Evolutionary conservation across 768 basidiomycete species (phyloP).

Genomic region (Scleroderma bovista): DNA sequence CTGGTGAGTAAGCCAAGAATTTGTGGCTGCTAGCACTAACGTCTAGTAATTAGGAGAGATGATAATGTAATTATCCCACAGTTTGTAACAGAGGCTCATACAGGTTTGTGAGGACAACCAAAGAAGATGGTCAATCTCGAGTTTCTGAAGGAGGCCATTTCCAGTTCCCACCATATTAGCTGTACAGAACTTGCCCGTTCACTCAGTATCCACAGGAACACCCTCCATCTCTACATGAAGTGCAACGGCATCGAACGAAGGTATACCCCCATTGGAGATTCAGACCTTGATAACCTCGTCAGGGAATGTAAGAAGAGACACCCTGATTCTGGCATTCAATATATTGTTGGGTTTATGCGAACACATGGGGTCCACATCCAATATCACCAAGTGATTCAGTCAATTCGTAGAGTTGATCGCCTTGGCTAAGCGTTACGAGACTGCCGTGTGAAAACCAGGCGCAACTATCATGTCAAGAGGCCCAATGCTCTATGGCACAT

Average conservation of each 20-base stretch:
- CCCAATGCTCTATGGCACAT: neutral
- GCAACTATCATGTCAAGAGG: constrained; percentile 29
- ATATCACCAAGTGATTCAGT: constrained; percentile 15
- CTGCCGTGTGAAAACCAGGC: constrained; percentile 10
- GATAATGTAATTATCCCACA: neutral
- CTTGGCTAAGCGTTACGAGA: constrained; percentile 21
- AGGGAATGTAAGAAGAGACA: constrained; percentile 7
- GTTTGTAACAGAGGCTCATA: neutral
- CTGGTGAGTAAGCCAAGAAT: no score
- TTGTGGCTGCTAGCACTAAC: no score
- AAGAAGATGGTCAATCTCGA: constrained; percentile 4
- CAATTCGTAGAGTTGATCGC: constrained; percentile 25
- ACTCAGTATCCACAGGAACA: constrained; percentile 3
- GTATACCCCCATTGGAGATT: constrained; percentile 5
- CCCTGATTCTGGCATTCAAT: constrained; percentile 24
- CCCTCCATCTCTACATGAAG: constrained; percentile 3
- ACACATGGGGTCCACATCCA: constrained; percentile 21
- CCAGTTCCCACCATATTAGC: constrained; percentile 6
- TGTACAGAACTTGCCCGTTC: constrained; percentile 8
- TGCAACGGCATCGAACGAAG: neutral
- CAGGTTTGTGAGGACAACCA: constrained; percentile 1
- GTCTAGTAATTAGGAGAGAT: no score
- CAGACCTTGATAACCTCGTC: constrained; percentile 6
- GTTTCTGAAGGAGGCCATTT: constrained; percentile 6
- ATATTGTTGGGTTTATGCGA: constrained; percentile 27